phyloP scores from a whole-genome alignment of 164 flowering plant genomes.

The Sextonia rubra region DNA sequence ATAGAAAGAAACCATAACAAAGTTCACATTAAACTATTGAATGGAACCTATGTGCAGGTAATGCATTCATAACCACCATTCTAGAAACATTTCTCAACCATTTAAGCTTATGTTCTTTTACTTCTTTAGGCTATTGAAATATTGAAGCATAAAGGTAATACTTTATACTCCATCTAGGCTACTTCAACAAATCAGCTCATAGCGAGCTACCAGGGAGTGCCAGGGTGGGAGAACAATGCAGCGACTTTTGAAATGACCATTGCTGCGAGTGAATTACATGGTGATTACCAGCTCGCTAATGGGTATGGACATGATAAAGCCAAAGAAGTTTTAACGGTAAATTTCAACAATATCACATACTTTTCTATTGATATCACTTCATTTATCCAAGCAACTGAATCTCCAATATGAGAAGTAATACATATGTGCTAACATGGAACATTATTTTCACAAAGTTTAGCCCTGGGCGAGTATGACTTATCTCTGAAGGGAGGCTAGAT shows the following conservation, averaged over 20 bases:
- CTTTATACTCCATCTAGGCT: conserved; percentile 38
- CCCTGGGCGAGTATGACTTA: too few relatives aligned
- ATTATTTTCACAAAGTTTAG: too few relatives aligned
- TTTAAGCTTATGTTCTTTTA: neutral
- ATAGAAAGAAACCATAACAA: conserved; percentile 52
- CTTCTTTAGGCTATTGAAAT: neutral
- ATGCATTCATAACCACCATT: neutral
- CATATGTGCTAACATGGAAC: too few relatives aligned
- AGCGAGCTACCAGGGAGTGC: conserved; percentile 69
- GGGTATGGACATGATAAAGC: conserved; percentile 69
- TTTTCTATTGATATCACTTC: neutral
- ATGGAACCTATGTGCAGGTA: conserved; percentile 78
- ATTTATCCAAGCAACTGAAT: neutral
- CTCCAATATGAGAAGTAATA: neutral
- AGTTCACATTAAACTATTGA: conserved; percentile 58
- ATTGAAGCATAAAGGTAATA: conserved; percentile 8
- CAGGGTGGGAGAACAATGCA: conserved; percentile 87
- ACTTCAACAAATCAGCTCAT: conserved; percentile 50
- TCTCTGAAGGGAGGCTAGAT: too few relatives aligned
- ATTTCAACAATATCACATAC: neutral
- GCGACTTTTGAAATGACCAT: conserved; percentile 79
- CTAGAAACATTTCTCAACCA: conserved; percentile 7
- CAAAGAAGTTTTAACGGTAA: conserved; percentile 58
- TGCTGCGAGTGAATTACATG: conserved; percentile 68
- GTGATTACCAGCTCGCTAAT: conserved; percentile 91